Conservation (phyloP, 345 rosid species). For the Brassica nigra region DNA sequence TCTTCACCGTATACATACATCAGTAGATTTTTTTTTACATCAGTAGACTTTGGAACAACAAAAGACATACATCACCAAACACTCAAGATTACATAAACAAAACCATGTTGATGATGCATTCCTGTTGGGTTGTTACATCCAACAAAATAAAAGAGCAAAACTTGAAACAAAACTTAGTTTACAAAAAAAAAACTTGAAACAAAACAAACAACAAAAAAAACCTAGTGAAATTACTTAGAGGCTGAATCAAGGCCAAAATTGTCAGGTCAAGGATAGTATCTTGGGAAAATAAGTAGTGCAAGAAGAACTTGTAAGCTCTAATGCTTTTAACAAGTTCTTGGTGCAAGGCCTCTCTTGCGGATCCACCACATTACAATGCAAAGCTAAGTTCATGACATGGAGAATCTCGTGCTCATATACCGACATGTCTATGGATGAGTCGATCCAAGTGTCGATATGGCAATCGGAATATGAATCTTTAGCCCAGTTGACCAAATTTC, state of each 20-base stretch:
- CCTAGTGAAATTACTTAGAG: constrained; percentile 14
- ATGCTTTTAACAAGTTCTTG: constrained; percentile 48
- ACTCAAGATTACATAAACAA: constrained; percentile 48
- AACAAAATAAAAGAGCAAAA: background rate
- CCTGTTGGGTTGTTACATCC: constrained; percentile 18
- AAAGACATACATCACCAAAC: background rate
- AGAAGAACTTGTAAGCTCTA: constrained; percentile 51
- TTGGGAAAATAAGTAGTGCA: constrained; percentile 30
- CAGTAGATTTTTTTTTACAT: background rate
- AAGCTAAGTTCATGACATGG: constrained; percentile 68
- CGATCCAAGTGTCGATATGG: constrained; percentile 68
- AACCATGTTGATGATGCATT: constrained; percentile 19
- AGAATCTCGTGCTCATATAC: constrained; percentile 48
- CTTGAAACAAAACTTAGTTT: background rate
- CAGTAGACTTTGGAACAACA: background rate
- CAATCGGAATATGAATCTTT: constrained; percentile 71
- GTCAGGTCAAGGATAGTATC: constrained; percentile 45
- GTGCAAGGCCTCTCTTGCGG: constrained; percentile 70
- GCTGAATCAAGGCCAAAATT: constrained; percentile 25
- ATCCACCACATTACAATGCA: constrained; percentile 67
- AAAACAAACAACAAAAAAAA: background rate
- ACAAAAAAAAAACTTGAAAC: background rate
- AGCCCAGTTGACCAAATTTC: constrained; percentile 70
- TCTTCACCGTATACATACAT: constrained; percentile 38
- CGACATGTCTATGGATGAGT: constrained; percentile 48